Evolutionary conservation across 2,329 filamentous ascomycete species (phyloP), one percentile per base, ranked within the genome.

Genomic region (Colletotrichum noveboracense): DNA sequence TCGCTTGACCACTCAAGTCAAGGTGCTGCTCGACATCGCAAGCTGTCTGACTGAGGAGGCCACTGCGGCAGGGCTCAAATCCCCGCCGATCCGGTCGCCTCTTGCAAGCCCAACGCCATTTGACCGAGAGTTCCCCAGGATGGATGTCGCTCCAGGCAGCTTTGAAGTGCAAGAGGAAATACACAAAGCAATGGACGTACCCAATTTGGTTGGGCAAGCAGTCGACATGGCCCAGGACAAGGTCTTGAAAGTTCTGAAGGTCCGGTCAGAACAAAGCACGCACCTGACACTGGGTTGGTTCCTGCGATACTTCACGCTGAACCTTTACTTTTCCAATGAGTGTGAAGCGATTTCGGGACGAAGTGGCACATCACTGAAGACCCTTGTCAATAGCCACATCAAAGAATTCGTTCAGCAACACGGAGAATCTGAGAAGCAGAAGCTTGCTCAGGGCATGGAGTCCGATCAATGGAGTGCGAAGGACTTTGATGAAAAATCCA

Each of bases 11-110:
- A 96, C 95, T 1, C 96, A 98, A 82, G 94, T 97, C 71, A 99
- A 99, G 83, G 93, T 98, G 12, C 86, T 99, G n/a, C 89, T 99
- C 12, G 97, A 99, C 83, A 94, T 98, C 24, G 97, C 96, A 1
- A 98, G 96, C 82, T 93, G 92, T 14, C 89, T 94, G 67, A 88
- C 90, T 16, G 86, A 89, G 26, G 80, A 81, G 55, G 80, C 80
- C 73, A 78, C 75, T 78, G 84, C 78, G 3, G 79, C 82, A 0
- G 87, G 85, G 7, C 74, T 88, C 48, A 87, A 85, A 74, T 90
- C 89, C 9, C 88, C 89, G 2, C 85, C 86, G 2, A 74, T 88
- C 12, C 86, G 86, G 77, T 91, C 90, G 5, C 90, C 90, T 0
- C 83, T 90, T 3, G 85, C 88, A 55, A 92, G 90, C 74, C 90